Base-by-base conservation (phyloP, 2,329 filamentous ascomycete genomes). In the Hortaea sp. region DNA sequence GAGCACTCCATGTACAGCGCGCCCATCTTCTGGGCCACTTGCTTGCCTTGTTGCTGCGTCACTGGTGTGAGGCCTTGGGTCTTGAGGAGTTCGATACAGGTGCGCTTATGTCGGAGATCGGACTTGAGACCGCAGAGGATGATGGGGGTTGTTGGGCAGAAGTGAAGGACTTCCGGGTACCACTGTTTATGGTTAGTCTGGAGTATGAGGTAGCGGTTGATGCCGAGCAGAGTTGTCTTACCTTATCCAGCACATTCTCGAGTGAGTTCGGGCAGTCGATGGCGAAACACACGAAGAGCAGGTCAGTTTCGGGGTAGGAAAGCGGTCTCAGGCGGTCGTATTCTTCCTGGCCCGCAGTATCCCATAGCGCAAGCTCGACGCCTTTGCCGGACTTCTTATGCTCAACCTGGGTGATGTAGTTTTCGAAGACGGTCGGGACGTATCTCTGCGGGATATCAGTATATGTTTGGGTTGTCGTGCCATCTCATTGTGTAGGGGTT, bases 231-330 rank as follows among this genome's bases (percentile, higher is more conserved):
- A 44, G 34, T 10, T 44, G 7, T 34, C 73, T 52, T 72, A 95
- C 92, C 84, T 98, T 98, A 73, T 98, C 92, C 73, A 97, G 84
- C 49, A 98, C 90, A 68, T 98, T 98, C 65, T 98, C 92, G 44
- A 98, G 76, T 5, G 90, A 97, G 68, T 95, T 95, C 32, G 92
- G 92, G 67, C 92, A 98, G 70, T 98, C 92, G 62, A 98, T 95
- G 54, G 92, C 92, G 68, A 98, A 98, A 75, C 92, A 98, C 57
- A 98, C 92, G 67, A 98, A 97, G 49, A 98, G 82, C 31, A 98
- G 77, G 67, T 98, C 92, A 9, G 92, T 98, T 70, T 98, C 92
- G 3, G 92, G 92, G 70, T 98, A 98, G 39, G 90, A 97, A 43
- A 98, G 80, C 40, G 92, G 92, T 57, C 92, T 83, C 64, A 98